These are phyloP conservation scores for Sporisorium iseilematis-ciliati DNA, from an alignment of 1,284 basidiomycete species.

Conservation along the genomic window DNA sequence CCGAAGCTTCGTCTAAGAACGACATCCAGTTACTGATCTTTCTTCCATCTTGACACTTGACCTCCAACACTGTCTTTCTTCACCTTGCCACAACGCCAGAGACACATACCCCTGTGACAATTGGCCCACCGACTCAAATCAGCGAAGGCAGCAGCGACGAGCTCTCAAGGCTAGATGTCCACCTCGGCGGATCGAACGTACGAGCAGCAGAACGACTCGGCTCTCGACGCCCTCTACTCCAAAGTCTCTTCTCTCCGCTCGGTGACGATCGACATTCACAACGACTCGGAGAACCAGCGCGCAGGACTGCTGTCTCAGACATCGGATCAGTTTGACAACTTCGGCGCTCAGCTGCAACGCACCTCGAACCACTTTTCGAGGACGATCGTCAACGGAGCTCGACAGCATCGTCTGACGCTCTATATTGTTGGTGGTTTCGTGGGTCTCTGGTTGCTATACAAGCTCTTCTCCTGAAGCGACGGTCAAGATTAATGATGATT, in stretches of 20 bases:
- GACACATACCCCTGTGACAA: too few relatives aligned
- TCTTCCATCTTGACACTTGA: neutral
- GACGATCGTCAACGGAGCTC: slow-evolving; percentile 47
- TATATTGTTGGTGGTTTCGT: slow-evolving; percentile 58
- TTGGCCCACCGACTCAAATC: neutral
- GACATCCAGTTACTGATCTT: slow-evolving; percentile 4
- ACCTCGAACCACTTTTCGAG: slow-evolving; percentile 54
- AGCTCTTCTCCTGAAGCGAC: slow-evolving; percentile 37
- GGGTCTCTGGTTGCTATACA: slow-evolving; percentile 57
- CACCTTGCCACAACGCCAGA: neutral
- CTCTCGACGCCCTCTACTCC: slow-evolving; percentile 61
- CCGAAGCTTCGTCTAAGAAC: neutral
- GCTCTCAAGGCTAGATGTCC: slow-evolving; percentile 39
- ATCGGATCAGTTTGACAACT: slow-evolving; percentile 57
- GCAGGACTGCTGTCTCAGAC: slow-evolving; percentile 33
- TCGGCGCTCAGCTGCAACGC: slow-evolving; percentile 34
- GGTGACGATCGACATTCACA: slow-evolving; percentile 65
- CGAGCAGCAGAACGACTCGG: slow-evolving; percentile 67
- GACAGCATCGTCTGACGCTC: slow-evolving; percentile 53
- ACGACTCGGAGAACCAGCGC: slow-evolving; percentile 62
- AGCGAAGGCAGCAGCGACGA: neutral
- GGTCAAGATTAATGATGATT: slow-evolving; percentile 1
- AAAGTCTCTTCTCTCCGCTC: slow-evolving; percentile 62
- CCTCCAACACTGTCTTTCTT: neutral
- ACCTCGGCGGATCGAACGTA: slow-evolving; percentile 57